Conservation (phyloP, 2,329 filamentous ascomycete genomes). For the Aschersonia sp. region DNA sequence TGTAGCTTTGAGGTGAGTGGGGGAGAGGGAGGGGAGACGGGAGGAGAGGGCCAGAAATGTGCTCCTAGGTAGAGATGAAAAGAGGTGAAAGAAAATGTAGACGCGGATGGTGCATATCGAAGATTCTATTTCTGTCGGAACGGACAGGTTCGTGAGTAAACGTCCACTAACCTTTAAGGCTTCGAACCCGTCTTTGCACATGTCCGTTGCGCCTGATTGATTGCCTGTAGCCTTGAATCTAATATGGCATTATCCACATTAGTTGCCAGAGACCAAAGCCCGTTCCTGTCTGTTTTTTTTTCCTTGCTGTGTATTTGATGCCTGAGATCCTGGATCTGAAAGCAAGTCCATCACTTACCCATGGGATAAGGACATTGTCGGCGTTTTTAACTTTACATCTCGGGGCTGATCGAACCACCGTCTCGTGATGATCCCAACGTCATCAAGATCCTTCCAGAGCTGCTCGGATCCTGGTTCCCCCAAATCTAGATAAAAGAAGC, state of each 20-base stretch:
- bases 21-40: no score
- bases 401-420: not conserved
- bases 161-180: not conserved
- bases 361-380: not conserved
- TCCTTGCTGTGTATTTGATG: no score
- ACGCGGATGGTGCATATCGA: not conserved
- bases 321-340: not conserved
- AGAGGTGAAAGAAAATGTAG: no score
- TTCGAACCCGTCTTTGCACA: not conserved
- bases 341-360: not conserved
- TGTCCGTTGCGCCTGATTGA: slow-evolving; percentile 1
- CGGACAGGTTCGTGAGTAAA: not conserved
- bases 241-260: not conserved
- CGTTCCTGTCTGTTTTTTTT: no score
- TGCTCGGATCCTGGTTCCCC: not conserved
- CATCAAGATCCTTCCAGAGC: not conserved
- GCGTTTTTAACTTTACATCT: not conserved
- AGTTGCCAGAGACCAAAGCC: not conserved
- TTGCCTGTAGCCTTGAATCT: slow-evolving; percentile 1
- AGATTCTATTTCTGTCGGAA: not conserved
- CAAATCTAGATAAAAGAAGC: slow-evolving; percentile 3
- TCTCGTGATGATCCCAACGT: not conserved
- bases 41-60: no score
- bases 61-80: no score
- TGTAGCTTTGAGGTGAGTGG: no score